These are phyloP conservation scores for Pseudonectria foliicola DNA, from an alignment of 2,329 filamentous ascomycete genomes.

Conservation along the genomic window DNA sequence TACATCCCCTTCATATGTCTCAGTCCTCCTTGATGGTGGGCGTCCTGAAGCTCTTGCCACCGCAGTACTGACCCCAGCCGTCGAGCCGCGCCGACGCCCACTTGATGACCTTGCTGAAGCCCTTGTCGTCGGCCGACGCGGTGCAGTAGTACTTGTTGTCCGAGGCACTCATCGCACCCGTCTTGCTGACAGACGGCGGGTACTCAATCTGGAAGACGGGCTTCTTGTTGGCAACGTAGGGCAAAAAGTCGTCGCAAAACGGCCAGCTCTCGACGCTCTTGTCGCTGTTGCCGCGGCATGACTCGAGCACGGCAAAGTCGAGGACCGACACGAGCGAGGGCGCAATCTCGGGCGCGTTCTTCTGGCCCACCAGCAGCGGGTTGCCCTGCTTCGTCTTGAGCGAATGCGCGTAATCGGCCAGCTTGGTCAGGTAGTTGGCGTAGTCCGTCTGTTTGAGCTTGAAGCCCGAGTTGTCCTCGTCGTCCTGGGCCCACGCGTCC, in stretches of 20 bases:
- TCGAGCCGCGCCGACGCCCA: conserved; percentile 25
- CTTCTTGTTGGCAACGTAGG: conserved; percentile 21
- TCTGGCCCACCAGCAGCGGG: conserved; percentile 26
- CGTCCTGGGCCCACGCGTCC: conserved; percentile 23
- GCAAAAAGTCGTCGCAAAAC: conserved; percentile 25
- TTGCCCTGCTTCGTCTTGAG: conserved; percentile 17
- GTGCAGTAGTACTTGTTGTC: conserved; percentile 22
- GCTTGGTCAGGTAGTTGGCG: conserved; percentile 20
- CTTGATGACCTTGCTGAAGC: conserved; percentile 28
- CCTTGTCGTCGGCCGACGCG: conserved; percentile 18
- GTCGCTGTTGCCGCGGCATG: conserved; percentile 24
- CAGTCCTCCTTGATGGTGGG: conserved; percentile 11
- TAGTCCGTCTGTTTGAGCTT: conserved; percentile 22
- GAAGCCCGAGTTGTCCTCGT: conserved; percentile 23
- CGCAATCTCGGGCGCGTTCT: conserved; percentile 25
- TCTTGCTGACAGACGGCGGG: conserved; percentile 19
- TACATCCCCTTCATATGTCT: no score
- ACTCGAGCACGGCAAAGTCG: conserved; percentile 30
- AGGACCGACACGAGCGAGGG: conserved; percentile 17
- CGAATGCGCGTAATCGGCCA: conserved; percentile 24
- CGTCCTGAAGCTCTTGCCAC: conserved; percentile 17
- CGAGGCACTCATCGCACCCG: conserved; percentile 15
- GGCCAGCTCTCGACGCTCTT: conserved; percentile 11
- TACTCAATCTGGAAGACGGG: conserved; percentile 30
- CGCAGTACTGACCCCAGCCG: conserved; percentile 27